These are phyloP conservation scores for Peronospora destructor DNA, from an alignment of 352 stramenopile genomes.

Conservation along the genomic window DNA sequence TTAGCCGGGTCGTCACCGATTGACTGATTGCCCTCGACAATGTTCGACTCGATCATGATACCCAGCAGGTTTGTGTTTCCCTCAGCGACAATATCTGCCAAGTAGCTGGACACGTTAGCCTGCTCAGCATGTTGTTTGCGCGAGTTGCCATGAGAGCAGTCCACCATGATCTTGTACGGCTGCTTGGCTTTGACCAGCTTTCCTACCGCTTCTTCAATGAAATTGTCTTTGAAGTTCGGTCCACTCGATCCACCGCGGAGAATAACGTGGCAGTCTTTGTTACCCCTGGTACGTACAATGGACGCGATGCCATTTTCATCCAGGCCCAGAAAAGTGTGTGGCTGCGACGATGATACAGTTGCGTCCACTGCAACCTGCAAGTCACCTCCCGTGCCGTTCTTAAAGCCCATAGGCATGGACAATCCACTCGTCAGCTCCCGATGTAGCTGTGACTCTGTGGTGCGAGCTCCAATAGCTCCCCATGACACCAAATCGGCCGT, in stretches of 20 bases:
- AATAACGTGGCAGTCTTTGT: conserved; percentile 82
- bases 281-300: conserved; percentile 81
- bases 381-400: conserved; percentile 77
- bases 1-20: conserved; percentile 54
- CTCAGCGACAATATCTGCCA: conserved; percentile 51
- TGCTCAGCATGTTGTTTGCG: conserved; percentile 81
- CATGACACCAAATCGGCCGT: conserved; percentile 70
- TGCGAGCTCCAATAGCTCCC: conserved; percentile 78
- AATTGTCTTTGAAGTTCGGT: conserved; percentile 72
- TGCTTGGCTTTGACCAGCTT: conserved; percentile 67
- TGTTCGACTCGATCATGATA: conserved; percentile 88
- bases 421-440: conserved; percentile 73
- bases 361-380: conserved; percentile 80
- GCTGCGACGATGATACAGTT: conserved; percentile 50
- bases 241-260: conserved; percentile 61
- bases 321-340: conserved; percentile 76
- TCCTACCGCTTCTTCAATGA: conserved; percentile 50
- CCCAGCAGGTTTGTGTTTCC: conserved; percentile 68
- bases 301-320: conserved; percentile 76
- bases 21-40: conserved; percentile 80
- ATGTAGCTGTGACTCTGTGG: conserved; percentile 79
- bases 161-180: conserved; percentile 75
- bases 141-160: conserved; percentile 86
- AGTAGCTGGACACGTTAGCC: conserved; percentile 62
- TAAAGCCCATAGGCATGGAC: conserved; percentile 81